These are phyloP conservation scores for Lactarius deliciosus DNA, from an alignment of 768 basidiomycete genomes.

Conservation along the genomic window DNA sequence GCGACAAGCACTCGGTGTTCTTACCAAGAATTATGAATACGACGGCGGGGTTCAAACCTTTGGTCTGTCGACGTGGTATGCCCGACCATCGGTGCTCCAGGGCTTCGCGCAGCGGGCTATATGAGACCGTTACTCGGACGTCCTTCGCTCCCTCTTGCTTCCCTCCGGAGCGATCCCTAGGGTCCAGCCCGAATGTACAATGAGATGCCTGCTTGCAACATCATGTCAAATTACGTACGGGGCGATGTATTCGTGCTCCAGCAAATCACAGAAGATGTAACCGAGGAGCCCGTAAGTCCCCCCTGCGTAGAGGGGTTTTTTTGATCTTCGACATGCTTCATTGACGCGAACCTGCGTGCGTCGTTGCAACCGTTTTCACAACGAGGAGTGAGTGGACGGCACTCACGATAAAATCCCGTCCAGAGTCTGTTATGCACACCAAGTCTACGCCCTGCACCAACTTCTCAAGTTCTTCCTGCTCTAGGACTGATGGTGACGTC, in stretches of 20 bases:
- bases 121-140: slow-evolving; percentile 59
- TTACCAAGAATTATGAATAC: slow-evolving; percentile 74
- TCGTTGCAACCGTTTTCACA: slow-evolving; percentile 13
- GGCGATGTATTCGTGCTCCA: slow-evolving; percentile 81
- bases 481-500: slow-evolving; percentile 48
- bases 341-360: slow-evolving; percentile 69
- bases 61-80: slow-evolving; percentile 73
- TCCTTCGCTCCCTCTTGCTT: slow-evolving; percentile 56
- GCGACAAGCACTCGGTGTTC: slow-evolving; percentile 8
- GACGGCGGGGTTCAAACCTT: slow-evolving; percentile 75
- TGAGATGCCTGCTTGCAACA: neutral
- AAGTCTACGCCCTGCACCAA: slow-evolving; percentile 72
- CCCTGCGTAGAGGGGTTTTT: slow-evolving; percentile 87
- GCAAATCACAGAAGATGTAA: slow-evolving; percentile 92
- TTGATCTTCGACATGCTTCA: slow-evolving; percentile 67
- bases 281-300: slow-evolving; percentile 88
- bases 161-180: slow-evolving; percentile 62
- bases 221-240: slow-evolving; percentile 54
- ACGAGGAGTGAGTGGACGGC: slow-evolving; percentile 10
- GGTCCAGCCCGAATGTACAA: slow-evolving; percentile 16
- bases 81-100: slow-evolving; percentile 66
- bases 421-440: slow-evolving; percentile 83
- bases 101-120: slow-evolving; percentile 61
- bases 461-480: slow-evolving; percentile 53
- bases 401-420: slow-evolving; percentile 69